These are phyloP conservation scores for Nelumbo lutea DNA, from an alignment of 164 flowering plant species.

Conservation along the genomic window DNA sequence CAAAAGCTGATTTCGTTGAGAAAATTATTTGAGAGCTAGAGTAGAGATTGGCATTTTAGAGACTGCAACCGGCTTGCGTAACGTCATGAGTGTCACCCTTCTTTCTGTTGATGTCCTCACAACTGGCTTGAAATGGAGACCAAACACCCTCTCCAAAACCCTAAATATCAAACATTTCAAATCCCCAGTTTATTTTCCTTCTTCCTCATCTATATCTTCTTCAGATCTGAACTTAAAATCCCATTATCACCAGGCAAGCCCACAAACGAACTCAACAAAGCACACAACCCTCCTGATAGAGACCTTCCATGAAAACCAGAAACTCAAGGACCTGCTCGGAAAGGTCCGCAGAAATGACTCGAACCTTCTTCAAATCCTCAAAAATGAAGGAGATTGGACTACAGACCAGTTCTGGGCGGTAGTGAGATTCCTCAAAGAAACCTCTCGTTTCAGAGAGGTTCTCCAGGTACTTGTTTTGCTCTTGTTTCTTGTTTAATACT, in stretches of 20 bases:
- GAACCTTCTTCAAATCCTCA: slow-evolving; percentile 34
- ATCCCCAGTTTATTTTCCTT: neutral
- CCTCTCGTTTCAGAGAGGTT: slow-evolving; percentile 27
- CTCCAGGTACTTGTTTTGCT: slow-evolving; percentile 35
- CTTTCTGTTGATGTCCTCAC: slow-evolving; percentile 1
- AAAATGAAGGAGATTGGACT: slow-evolving; percentile 56
- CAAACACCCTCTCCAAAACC: neutral
- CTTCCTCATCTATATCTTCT: slow-evolving; percentile 2
- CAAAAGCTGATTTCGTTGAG: too few relatives aligned
- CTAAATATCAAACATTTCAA: neutral
- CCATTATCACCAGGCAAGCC: slow-evolving; percentile 1
- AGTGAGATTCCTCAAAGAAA: slow-evolving; percentile 32
- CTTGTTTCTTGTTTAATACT: neutral
- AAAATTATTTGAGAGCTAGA: too few relatives aligned
- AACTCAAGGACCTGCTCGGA: slow-evolving; percentile 27
- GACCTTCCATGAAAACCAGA: slow-evolving; percentile 28
- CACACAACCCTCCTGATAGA: slow-evolving; percentile 33
- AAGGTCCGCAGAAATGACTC: slow-evolving; percentile 26
- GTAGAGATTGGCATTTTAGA: too few relatives aligned
- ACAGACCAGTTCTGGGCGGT: slow-evolving; percentile 53
- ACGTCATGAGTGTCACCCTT: slow-evolving; percentile 1
- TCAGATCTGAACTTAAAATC: neutral
- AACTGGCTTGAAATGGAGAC: neutral
- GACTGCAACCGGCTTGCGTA: too few relatives aligned
- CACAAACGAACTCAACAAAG: slow-evolving; percentile 8